Conservation (phyloP, 495 filamentous ascomycete species). For the Tuber microsphaerosporum region DNA sequence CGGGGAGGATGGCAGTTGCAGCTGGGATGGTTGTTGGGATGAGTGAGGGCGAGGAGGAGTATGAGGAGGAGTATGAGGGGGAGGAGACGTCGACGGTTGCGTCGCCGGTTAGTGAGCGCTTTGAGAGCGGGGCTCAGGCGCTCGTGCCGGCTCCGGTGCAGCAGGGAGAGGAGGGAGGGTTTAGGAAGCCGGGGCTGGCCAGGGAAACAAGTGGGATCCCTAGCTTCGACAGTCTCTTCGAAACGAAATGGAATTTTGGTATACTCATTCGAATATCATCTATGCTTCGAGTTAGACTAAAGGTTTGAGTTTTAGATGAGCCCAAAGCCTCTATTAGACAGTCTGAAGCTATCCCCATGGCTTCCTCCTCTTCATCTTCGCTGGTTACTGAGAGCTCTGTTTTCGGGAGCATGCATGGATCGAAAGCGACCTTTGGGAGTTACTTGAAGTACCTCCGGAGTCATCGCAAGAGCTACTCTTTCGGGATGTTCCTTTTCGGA, state of each 20-base stretch:
- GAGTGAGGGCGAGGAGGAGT: background rate
- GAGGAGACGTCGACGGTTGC: too few species aligned
- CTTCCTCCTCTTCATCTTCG: background rate
- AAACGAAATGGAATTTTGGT: conserved; percentile 32
- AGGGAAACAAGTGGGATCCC: conserved; percentile 35
- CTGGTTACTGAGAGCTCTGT: background rate
- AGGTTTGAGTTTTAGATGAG: background rate
- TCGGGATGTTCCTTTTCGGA: background rate
- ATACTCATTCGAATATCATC: background rate
- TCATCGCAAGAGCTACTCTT: background rate
- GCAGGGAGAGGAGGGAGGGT: background rate
- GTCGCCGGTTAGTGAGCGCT: too few species aligned
- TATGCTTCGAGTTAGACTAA: background rate
- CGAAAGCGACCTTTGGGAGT: background rate
- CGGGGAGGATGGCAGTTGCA: conserved; percentile 25
- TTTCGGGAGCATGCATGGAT: background rate
- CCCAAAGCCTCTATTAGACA: background rate
- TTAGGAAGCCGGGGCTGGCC: conserved; percentile 1
- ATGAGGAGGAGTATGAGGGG: background rate
- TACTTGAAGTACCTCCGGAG: background rate
- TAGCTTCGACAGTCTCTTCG: conserved; percentile 32
- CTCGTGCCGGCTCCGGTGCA: background rate
- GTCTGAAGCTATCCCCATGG: background rate
- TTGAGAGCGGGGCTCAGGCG: background rate
- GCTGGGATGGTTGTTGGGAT: conserved; percentile 3